Conservation (phyloP, 768 basidiomycete species). For the Amanita muscaria region DNA sequence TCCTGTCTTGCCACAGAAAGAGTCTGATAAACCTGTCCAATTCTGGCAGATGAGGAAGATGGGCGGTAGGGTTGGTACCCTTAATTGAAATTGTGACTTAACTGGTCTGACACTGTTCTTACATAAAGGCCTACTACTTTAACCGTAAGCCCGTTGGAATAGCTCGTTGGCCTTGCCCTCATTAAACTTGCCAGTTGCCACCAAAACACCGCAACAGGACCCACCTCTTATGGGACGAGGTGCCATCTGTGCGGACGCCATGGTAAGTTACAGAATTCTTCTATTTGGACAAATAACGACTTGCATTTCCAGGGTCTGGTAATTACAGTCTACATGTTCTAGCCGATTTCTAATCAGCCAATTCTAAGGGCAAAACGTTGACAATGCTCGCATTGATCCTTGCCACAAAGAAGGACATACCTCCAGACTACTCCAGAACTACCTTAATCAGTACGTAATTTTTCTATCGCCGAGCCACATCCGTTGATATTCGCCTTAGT, state of each 20-base stretch:
- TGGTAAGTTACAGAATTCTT: slow-evolving; percentile 38
- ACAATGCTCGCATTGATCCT: slow-evolving; percentile 79
- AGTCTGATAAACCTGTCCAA: slow-evolving; percentile 69
- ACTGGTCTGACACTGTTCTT: neutral
- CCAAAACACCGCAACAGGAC: slow-evolving; percentile 64
- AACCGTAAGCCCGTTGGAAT: slow-evolving; percentile 39
- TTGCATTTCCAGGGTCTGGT: slow-evolving; percentile 32
- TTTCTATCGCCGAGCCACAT: neutral
- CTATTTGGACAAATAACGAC: neutral
- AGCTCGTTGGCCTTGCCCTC: neutral
- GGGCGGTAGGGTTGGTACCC: slow-evolving; percentile 39
- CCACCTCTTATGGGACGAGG: slow-evolving; percentile 68
- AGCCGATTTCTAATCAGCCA: neutral
- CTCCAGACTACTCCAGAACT: slow-evolving; percentile 45
- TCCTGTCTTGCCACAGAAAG: slow-evolving; percentile 59
- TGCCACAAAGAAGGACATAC: slow-evolving; percentile 61
- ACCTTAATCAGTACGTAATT: slow-evolving; percentile 66
- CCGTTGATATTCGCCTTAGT: slow-evolving; percentile 32
- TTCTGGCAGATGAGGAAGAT: slow-evolving; percentile 75
- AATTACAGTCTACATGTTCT: slow-evolving; percentile 8
- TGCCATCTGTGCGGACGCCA: slow-evolving; percentile 85
- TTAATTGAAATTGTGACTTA: neutral
- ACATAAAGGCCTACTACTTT: slow-evolving; percentile 51
- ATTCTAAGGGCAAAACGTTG: slow-evolving; percentile 73
- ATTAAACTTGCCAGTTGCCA: slow-evolving; percentile 46